Base-by-base conservation (phyloP, 805 yeast species). In the Candida orba region DNA sequence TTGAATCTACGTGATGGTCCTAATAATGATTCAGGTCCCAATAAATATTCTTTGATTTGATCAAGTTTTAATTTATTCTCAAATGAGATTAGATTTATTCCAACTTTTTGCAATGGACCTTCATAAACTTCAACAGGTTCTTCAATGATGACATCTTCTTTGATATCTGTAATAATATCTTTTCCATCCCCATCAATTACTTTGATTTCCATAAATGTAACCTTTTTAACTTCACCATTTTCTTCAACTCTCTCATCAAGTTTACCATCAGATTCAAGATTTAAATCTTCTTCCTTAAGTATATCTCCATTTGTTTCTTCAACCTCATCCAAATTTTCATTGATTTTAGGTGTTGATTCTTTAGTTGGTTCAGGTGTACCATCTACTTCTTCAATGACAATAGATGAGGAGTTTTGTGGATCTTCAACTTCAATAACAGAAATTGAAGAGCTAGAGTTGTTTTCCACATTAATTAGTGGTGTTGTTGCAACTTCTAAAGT, bases 71-170 rank as follows among this genome's bases (percentile, higher is more conserved):
- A 45, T 3, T 64, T 63, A 22, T 59, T 63, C 46, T 78, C 69
- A 37, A 84, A 65, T 2, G 76, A 68, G 0, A 87, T 59, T 34
- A 66, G 66, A 51, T 81, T 78, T 31, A 75, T 68, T 1, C 78
- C 69, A 2, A 82, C 78, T 42, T 69, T 69, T 54, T 80, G 88
- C 3, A 67, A 61, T 1, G 95, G 95, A 0, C 95, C 95, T 58
- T 80, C 81, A 52, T 70, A 78, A 0, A 67, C 47, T 1, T 49
- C 44, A 20, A 57, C 62, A 29, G 44, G 52, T 15, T 48, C 52
- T 24, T 37, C 45, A 13, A 42, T 31, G 12, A 10, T 46, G 27
- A 18, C 5, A 20, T 20, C 5, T 20, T 20, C 22, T 5, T 20
- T 20, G 22, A 20, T 20, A 20, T 43, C 40, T 40, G 39, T 46